Evolutionary conservation across 495 filamentous ascomycete species (phyloP).

Genomic region (Immersiella caudata): DNA sequence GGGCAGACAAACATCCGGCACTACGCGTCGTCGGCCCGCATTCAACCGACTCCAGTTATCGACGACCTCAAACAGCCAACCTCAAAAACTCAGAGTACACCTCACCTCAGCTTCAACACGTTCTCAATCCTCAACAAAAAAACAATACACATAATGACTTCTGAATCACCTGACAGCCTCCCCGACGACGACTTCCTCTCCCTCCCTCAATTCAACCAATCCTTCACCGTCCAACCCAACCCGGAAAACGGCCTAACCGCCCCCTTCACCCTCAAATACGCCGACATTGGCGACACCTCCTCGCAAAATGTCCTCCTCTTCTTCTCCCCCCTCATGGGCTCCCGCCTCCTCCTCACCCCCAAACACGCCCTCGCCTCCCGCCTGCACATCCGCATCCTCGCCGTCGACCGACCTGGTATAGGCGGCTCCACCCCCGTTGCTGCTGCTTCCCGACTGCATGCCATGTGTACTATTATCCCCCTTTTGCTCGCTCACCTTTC

Average conservation of each 20-base stretch:
- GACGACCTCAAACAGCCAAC: neutral
- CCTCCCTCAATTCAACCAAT: neutral
- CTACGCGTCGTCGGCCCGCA: neutral
- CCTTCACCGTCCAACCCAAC: neutral
- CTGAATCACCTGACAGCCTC: neutral
- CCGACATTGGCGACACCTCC: neutral
- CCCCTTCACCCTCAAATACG: neutral
- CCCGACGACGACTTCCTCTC: neutral
- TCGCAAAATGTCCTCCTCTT: neutral
- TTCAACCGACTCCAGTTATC: neutral
- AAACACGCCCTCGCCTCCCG: slow-evolving; percentile 15
- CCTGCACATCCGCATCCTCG: slow-evolving; percentile 16
- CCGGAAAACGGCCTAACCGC: neutral
- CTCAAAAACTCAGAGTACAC: neutral
- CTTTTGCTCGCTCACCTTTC: slow-evolving; percentile 19
- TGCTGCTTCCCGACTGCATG: neutral
- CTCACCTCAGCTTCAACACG: too few relatives aligned
- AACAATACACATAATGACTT: neutral
- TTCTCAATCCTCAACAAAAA: too few relatives aligned
- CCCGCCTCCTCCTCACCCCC: slow-evolving; percentile 21
- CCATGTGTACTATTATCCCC: slow-evolving; percentile 1
- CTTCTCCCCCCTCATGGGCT: slow-evolving; percentile 25
- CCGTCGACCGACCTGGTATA: slow-evolving; percentile 5
- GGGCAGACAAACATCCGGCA: neutral
- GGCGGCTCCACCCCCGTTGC: slow-evolving; percentile 3